A percentile compares a stretch with the other conserved stretches of the same genome.
These are phyloP conservation scores for Albifimbria verrucaria DNA, from an alignment of 2,329 filamentous ascomycete species.

Conservation along the genomic window DNA sequence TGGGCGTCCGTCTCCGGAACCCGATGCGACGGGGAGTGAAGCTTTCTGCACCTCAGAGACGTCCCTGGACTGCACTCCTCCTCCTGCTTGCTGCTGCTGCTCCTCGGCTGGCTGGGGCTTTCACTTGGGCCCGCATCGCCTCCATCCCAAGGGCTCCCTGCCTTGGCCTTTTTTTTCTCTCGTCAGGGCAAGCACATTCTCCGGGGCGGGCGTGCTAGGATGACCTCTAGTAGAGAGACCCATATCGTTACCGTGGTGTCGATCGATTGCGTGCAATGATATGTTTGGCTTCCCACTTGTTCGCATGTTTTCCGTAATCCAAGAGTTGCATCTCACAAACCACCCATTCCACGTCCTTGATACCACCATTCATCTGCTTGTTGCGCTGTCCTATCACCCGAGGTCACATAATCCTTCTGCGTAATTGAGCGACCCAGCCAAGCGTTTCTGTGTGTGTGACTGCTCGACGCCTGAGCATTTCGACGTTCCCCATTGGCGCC, in stretches of 20 bases:
- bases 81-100: too few relatives aligned
- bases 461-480: constrained; percentile 17
- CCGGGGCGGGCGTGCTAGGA: not conserved
- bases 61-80: too few relatives aligned
- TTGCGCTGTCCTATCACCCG: constrained; percentile 8
- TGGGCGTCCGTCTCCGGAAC: constrained; percentile 16
- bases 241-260: not conserved
- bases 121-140: not conserved
- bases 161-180: not conserved
- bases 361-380: not conserved
- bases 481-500: constrained; percentile 18
- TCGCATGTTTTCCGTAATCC: constrained; percentile 20
- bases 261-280: constrained; percentile 18
- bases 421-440: not conserved
- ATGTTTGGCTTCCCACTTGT: constrained; percentile 27
- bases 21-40: not conserved
- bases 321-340: constrained; percentile 26
- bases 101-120: too few relatives aligned
- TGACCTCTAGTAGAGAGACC: not conserved
- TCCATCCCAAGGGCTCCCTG: not conserved
- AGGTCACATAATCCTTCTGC: not conserved
- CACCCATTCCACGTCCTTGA: constrained; percentile 10
- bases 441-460: constrained; percentile 1
- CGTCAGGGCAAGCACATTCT: not conserved
- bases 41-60: constrained; percentile 5